Evolutionary conservation across 1,284 basidiomycete species (phyloP), one percentile per base, ranked within the genome.

Genomic region (Stygiomarasmius scandens): DNA sequence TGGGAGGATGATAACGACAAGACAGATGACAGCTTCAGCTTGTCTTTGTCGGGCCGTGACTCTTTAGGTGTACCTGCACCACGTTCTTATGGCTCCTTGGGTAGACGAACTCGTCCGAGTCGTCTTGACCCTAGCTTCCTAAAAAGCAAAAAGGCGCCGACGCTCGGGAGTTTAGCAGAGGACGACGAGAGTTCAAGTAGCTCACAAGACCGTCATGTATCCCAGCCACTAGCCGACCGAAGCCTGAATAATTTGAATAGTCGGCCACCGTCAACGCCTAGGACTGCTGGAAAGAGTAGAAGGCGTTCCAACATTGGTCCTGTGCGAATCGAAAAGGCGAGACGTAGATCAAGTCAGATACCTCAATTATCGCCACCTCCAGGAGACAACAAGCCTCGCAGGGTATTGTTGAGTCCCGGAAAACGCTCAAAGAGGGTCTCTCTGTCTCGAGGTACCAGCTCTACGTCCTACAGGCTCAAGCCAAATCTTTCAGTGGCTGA

Each of bases 1-100:
- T 94, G 92, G 92, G 92, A 93, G 70, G 92, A 93, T 66, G 92
- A 92, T 66, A 83, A 87, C 64, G 90, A 92, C 66, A 86, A 82
- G 72, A 89, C 87, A 1, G 89, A 93, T 14, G 89, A 90, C 49
- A 89, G 86, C 66, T 67, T 87, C 63, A 83, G 77, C 60, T 60
- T 82, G 58, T 82, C 77, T 67, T 66, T 75, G 51, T 73, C 77
- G 19, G 68, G 67, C 44, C 68, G 61, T 54, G 71, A 69, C 55
- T 66, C 61, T 25, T 64, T 65, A 49, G 69, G 61, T 56, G 61
- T 66, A 45, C 69, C 71, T 16, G 69, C 69, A n/a, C 65, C 68
- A 11, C 67, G 70, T 12, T 65, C 69, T 1, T 63, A 61, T 41
- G 62, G 60, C 19, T 49, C 65, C 20, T 55, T 67, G 45, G 67